A percentile compares a stretch with the other conserved stretches of the same genome.
phyloP scores from a whole-genome alignment of 2,329 filamentous ascomycete genomes.

The Arthrinium puccinioides region DNA sequence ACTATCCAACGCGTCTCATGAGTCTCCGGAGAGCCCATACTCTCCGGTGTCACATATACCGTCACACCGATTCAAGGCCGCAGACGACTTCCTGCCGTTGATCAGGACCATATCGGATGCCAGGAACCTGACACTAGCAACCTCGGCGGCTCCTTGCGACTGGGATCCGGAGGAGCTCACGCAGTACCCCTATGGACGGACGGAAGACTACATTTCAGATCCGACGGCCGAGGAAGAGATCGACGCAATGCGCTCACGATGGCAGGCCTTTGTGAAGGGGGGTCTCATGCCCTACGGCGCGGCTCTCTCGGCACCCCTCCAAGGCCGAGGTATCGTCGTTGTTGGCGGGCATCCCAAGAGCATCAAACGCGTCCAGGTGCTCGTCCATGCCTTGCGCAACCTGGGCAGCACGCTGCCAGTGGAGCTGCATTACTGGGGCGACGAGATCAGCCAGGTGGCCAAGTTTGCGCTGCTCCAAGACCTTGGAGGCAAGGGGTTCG shows the following conservation, averaged over 20 bases:
- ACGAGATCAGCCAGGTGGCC: slow-evolving; percentile 15
- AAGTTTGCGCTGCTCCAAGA: slow-evolving; percentile 6
- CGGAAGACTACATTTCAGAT: not conserved
- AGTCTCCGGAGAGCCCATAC: too few species aligned
- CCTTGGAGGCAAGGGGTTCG: slow-evolving; percentile 12
- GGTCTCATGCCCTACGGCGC: not conserved
- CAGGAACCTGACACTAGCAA: not conserved
- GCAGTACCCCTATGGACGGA: not conserved
- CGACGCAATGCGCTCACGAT: not conserved
- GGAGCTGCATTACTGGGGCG: slow-evolving; percentile 21
- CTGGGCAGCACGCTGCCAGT: slow-evolving; percentile 16
- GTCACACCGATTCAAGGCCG: not conserved
- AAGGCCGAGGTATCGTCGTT: slow-evolving; percentile 21
- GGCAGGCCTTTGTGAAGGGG: not conserved
- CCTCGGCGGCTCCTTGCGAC: not conserved
- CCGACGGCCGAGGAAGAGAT: not conserved
- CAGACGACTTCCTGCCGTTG: not conserved
- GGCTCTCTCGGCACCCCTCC: slow-evolving; percentile 6
- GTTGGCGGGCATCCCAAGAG: slow-evolving; percentile 19
- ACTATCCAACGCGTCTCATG: too few species aligned
- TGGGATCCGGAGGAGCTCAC: not conserved
- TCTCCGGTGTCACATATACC: too few species aligned
- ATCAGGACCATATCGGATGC: not conserved
- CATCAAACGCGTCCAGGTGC: slow-evolving; percentile 12
- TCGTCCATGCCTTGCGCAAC: slow-evolving; percentile 11